These are phyloP conservation scores for Backusella macrospora DNA, from an alignment of 192 early-diverging fungal genomes.

Conservation along the genomic window DNA sequence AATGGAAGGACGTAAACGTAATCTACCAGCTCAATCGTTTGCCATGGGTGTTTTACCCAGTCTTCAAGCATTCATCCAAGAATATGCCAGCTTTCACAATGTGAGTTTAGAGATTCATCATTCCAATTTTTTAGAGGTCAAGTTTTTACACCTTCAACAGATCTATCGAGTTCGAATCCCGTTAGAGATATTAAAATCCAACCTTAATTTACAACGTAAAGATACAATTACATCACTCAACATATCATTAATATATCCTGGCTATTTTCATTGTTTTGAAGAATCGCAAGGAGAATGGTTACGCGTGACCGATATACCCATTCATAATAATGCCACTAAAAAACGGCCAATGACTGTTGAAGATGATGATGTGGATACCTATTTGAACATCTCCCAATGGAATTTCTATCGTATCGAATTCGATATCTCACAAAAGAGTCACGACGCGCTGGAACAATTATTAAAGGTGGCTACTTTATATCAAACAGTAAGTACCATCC, in stretches of 20 bases:
- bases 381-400: not conserved
- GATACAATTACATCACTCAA: not conserved
- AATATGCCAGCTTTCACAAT: not conserved
- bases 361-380: too few species aligned
- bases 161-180: not conserved
- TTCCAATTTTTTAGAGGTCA: not conserved
- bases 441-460: not conserved
- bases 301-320: not conserved
- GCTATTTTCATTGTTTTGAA: not conserved
- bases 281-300: not conserved
- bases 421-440: not conserved
- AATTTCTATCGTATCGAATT: slow-evolving; percentile 15
- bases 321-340: not conserved
- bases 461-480: not conserved
- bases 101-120: not conserved
- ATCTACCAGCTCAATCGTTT: not conserved
- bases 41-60: not conserved
- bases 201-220: not conserved
- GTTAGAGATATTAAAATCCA: not conserved
- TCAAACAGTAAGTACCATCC: not conserved
- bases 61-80: not conserved
- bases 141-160: not conserved
- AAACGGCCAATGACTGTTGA: not conserved
- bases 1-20: not conserved
- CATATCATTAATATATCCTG: not conserved